Percentiles rank a stretch among this genome's conserved stretches.
Conservation (phyloP, 129 eudicot species). For the Dittrichia graveolens region DNA sequence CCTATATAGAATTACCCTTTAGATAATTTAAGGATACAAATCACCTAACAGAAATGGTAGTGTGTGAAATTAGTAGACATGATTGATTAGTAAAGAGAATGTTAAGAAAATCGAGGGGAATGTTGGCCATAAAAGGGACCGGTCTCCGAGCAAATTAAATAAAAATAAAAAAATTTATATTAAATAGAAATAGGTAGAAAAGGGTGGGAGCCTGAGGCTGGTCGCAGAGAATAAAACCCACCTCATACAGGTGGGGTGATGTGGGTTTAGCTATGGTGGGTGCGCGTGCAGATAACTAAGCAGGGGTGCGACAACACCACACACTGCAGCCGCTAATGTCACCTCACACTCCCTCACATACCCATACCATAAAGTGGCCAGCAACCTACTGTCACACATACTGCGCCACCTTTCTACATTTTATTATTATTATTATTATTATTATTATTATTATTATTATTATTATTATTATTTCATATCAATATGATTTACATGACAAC, state of each 20-base stretch:
- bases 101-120: slow-evolving; percentile 51
- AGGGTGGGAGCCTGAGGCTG: slow-evolving; percentile 20
- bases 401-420: slow-evolving; percentile 17
- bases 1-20: too few species aligned
- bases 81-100: slow-evolving; percentile 3
- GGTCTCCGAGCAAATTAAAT: not conserved
- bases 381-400: slow-evolving; percentile 22
- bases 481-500: too few species aligned
- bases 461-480: too few species aligned
- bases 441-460: not conserved
- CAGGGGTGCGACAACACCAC: slow-evolving; percentile 22
- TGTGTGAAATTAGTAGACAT: slow-evolving; percentile 15
- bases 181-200: not conserved
- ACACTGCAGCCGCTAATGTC: slow-evolving; percentile 39
- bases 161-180: not conserved
- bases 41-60: too few species aligned
- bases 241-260: not conserved
- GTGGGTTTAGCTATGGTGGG: slow-evolving; percentile 16
- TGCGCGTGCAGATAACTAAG: slow-evolving; percentile 27
- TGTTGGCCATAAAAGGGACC: slow-evolving; percentile 60
- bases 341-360: slow-evolving; percentile 17
- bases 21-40: too few species aligned
- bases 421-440: not conserved
- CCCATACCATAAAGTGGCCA: slow-evolving; percentile 39
- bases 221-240: slow-evolving; percentile 20